Evolutionary conservation across 768 basidiomycete genomes (phyloP).

Genomic region (Phaffia tasmanica): DNA sequence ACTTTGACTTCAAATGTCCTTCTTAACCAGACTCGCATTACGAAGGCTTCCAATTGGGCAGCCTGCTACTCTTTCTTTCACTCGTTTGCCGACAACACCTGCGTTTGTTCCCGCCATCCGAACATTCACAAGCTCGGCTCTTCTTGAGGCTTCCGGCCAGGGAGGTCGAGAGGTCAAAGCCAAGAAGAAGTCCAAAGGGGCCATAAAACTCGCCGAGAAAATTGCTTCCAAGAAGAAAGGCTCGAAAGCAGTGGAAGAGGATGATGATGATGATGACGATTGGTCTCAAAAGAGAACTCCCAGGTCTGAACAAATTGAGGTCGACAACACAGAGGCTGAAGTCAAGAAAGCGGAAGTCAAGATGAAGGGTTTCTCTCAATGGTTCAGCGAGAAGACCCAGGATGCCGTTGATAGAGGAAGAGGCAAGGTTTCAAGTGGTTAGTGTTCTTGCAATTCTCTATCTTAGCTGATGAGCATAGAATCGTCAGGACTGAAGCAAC

Average conservation of each 20-base stretch:
- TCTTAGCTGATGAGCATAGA: neutral
- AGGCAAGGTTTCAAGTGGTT: conserved; percentile 15
- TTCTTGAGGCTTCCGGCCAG: conserved; percentile 10
- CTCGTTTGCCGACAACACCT: neutral
- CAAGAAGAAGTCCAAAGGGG: conserved; percentile 21
- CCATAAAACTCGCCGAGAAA: conserved; percentile 2
- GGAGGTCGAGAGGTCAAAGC: conserved; percentile 15
- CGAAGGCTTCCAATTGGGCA: no score
- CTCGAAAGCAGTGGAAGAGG: neutral
- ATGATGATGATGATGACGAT: conserved; percentile 18
- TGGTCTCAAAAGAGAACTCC: neutral
- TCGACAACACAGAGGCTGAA: conserved; percentile 1
- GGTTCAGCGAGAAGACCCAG: conserved; percentile 13
- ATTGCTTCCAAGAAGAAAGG: conserved; percentile 10
- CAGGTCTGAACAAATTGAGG: neutral
- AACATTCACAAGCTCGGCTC: neutral
- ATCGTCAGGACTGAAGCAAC: neutral
- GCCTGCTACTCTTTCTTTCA: neutral
- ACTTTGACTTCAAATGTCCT: no score
- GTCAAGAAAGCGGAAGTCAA: conserved; percentile 12
- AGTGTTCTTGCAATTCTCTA: neutral
- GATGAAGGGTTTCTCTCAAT: conserved; percentile 12
- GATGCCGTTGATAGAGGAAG: conserved; percentile 12
- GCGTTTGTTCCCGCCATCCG: neutral
- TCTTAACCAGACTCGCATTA: no score